Conservation (phyloP, 495 filamentous ascomycete species). For the Daldinia loculata region DNA sequence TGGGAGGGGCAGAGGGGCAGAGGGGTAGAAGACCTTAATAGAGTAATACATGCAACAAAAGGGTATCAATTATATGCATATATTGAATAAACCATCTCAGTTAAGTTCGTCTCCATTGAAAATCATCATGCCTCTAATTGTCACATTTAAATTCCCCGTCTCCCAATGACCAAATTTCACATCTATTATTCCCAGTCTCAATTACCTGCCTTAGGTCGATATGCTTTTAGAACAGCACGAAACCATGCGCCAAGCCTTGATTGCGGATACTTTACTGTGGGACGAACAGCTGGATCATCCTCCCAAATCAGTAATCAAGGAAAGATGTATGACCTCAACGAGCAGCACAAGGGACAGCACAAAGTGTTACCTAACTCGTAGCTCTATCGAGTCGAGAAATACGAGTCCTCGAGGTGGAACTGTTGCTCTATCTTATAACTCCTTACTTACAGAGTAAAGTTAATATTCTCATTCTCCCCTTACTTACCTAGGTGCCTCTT, state of each 20-base stretch:
- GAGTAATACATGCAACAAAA: too few species aligned
- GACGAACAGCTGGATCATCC: constrained; percentile 18
- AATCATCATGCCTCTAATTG: background rate
- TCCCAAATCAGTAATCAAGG: constrained; percentile 10
- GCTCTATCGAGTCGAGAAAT: background rate
- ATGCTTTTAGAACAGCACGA: constrained; percentile 5
- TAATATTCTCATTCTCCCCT: background rate
- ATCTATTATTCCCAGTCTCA: background rate
- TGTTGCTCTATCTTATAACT: background rate
- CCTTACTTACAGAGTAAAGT: background rate
- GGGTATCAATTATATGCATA: background rate
- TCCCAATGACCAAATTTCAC: background rate
- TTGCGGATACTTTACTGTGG: constrained; percentile 19
- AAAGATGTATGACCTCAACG: constrained; percentile 20
- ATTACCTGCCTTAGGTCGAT: constrained; percentile 3
- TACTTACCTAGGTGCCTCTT: background rate
- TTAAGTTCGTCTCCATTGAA: too few species aligned
- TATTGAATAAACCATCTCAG: too few species aligned
- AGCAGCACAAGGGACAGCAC: constrained; percentile 10
- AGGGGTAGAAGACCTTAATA: too few species aligned
- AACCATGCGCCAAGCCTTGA: constrained; percentile 27
- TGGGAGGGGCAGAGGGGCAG: background rate
- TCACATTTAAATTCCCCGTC: background rate
- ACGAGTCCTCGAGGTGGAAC: background rate
- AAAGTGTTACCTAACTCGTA: background rate